Evolutionary conservation across 805 yeast species (phyloP).

Genomic region (Vanderwaltozyma yarrowii): DNA sequence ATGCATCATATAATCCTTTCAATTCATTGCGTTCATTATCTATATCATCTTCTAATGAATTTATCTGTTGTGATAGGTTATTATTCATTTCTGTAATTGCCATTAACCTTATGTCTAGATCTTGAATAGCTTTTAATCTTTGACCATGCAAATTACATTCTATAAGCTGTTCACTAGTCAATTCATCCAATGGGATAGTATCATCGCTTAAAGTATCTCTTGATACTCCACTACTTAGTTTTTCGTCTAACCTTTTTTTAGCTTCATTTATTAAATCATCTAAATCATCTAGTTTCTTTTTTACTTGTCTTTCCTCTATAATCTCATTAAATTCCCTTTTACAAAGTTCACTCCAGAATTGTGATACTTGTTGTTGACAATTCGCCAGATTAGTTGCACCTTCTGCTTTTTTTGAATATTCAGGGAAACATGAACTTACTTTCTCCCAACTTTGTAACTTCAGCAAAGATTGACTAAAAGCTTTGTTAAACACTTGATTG

Average conservation of each 20-base stretch:
- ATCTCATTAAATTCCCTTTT: slow-evolving; percentile 46
- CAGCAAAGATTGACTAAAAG: slow-evolving; percentile 41
- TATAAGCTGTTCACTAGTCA: slow-evolving; percentile 18
- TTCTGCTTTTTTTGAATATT: slow-evolving; percentile 35
- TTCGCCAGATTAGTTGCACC: slow-evolving; percentile 32
- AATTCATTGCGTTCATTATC: slow-evolving; percentile 18
- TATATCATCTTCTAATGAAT: slow-evolving; percentile 12
- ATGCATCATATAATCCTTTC: slow-evolving; percentile 24
- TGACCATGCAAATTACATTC: slow-evolving; percentile 18
- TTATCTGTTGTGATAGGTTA: slow-evolving; percentile 16
- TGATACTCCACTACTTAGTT: slow-evolving; percentile 3
- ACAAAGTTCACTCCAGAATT: slow-evolving; percentile 41
- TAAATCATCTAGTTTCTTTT: slow-evolving; percentile 29
- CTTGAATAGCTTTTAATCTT: slow-evolving; percentile 12
- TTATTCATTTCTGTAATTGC: slow-evolving; percentile 15
- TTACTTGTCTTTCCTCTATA: slow-evolving; percentile 35
- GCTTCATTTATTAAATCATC: slow-evolving; percentile 33
- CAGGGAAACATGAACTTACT: slow-evolving; percentile 45
- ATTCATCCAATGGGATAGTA: slow-evolving; percentile 11
- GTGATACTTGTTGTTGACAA: slow-evolving; percentile 42
- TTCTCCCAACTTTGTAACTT: slow-evolving; percentile 42
- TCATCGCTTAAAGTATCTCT: slow-evolving; percentile 4
- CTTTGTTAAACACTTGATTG: slow-evolving; percentile 40
- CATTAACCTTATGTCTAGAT: slow-evolving; percentile 16
- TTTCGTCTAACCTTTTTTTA: slow-evolving; percentile 10